Evolutionary conservation across 139 green algal genomes (phyloP).

Genomic region (Micromonas pusilla): DNA sequence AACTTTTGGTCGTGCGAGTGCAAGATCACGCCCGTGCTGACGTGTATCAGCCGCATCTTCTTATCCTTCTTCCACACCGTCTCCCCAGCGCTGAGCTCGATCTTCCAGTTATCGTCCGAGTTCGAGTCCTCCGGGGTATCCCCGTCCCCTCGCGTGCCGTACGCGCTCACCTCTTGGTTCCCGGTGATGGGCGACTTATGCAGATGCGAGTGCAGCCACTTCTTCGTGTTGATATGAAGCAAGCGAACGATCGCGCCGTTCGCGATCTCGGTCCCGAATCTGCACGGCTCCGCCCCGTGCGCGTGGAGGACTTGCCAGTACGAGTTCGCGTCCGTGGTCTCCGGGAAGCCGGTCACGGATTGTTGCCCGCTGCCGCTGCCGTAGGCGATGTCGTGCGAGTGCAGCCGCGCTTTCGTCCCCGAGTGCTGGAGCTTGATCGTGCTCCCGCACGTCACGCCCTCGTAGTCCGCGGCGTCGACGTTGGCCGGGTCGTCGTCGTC

Average conservation of each 20-base stretch:
- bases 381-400: slow-evolving; percentile 78
- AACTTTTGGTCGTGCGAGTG: slow-evolving; percentile 54
- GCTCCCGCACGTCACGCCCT: slow-evolving; percentile 74
- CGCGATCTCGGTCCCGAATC: slow-evolving; percentile 40
- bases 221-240: slow-evolving; percentile 68
- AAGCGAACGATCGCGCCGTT: slow-evolving; percentile 57
- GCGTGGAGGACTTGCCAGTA: slow-evolving; percentile 65
- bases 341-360: slow-evolving; percentile 68
- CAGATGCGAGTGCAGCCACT: slow-evolving; percentile 87
- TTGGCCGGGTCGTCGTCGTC: neutral
- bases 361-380: slow-evolving; percentile 79
- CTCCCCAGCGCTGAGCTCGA: slow-evolving; percentile 39
- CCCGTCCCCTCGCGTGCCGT: slow-evolving; percentile 50
- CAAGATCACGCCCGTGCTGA: slow-evolving; percentile 60
- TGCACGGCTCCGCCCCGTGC: slow-evolving; percentile 33
- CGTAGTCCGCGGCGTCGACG: neutral
- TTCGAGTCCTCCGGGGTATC: slow-evolving; percentile 45
- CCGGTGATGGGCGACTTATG: slow-evolving; percentile 71
- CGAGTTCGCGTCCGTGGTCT: slow-evolving; percentile 57
- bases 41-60: slow-evolving; percentile 60
- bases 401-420: slow-evolving; percentile 51
- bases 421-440: slow-evolving; percentile 75
- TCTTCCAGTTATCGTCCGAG: slow-evolving; percentile 65
- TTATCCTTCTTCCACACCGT: slow-evolving; percentile 32
- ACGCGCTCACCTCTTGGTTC: slow-evolving; percentile 82